Percentiles rank a stretch among this genome's conserved stretches.
Evolutionary conservation across 2,329 filamentous ascomycete species (phyloP).

Genomic region (Anthostomella pinea): DNA sequence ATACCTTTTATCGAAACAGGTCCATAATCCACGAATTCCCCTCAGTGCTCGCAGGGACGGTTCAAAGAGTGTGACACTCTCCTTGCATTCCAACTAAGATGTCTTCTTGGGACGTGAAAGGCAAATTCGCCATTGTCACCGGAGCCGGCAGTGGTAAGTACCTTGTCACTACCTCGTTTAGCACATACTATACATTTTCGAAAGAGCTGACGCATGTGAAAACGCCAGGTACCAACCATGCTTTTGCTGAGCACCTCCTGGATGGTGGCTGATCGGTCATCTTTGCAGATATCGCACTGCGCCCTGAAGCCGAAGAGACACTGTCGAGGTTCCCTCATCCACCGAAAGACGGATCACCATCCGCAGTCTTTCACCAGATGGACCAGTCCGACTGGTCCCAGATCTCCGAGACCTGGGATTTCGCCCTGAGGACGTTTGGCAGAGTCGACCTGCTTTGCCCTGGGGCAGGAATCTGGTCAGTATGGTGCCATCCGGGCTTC

Average conservation of each 20-base stretch:
- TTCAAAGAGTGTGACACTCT: too few species aligned
- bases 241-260: conserved; percentile 19
- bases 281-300: conserved; percentile 24
- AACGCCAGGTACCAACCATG: conserved; percentile 22
- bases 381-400: conserved; percentile 27
- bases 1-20: too few species aligned
- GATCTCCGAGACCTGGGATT: conserved; percentile 23
- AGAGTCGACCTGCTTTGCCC: conserved; percentile 14
- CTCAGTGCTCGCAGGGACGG: too few species aligned
- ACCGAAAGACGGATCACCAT: conserved; percentile 2
- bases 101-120: conserved; percentile 1
- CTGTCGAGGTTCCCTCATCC: conserved; percentile 12
- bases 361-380: conserved; percentile 12
- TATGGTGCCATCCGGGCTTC: conserved; percentile 7
- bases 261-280: conserved; percentile 25
- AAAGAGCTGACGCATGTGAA: too few species aligned
- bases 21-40: too few species aligned
- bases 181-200: background rate
- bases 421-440: conserved; percentile 15
- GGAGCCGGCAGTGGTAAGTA: conserved; percentile 1
- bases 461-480: background rate
- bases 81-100: background rate
- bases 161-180: background rate
- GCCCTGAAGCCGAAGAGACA: conserved; percentile 20
- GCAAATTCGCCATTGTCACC: conserved; percentile 2